Conservation (phyloP, 192 early-diverging fungal species). For the Coemansia umbellata region DNA sequence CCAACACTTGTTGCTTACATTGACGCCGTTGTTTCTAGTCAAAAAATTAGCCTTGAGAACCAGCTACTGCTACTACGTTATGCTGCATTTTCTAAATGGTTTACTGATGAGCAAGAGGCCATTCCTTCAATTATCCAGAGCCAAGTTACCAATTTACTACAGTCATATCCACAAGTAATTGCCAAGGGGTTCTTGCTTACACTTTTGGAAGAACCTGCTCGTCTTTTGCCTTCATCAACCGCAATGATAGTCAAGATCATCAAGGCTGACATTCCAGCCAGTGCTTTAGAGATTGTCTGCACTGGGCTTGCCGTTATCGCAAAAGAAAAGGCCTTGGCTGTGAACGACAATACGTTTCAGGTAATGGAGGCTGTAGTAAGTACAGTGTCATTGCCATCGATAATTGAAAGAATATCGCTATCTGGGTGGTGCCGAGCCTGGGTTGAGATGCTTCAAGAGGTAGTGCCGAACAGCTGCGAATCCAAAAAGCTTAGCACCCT, state of each 20-base stretch:
- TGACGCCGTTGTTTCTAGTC: conserved; percentile 7
- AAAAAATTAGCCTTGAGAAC: conserved; percentile 27
- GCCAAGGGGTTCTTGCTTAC: conserved; percentile 19
- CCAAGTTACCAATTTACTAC: conserved; percentile 18
- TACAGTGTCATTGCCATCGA: conserved; percentile 4
- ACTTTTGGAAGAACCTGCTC: conserved; percentile 9
- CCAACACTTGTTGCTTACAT: conserved; percentile 20
- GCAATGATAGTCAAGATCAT: conserved; percentile 26
- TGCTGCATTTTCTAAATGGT: conserved; percentile 9
- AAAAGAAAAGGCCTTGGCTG: background rate
- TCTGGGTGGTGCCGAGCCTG: conserved; percentile 17
- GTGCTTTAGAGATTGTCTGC: conserved; percentile 9
- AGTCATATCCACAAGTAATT: conserved; percentile 6
- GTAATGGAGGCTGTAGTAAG: conserved; percentile 27
- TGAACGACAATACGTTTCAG: conserved; percentile 11
- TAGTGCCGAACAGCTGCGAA: background rate
- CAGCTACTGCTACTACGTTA: conserved; percentile 19
- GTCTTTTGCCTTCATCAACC: conserved; percentile 1
- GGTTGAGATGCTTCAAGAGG: conserved; percentile 10
- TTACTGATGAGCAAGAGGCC: conserved; percentile 13
- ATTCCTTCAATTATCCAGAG: conserved; percentile 37
- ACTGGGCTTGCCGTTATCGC: conserved; percentile 5
- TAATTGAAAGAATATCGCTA: background rate
- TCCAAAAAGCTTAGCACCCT: conserved; percentile 38
- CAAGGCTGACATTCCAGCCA: conserved; percentile 16